Evolutionary conservation across 805 yeast genomes (phyloP).

Genomic region (Barnettozyma sucrosica): DNA sequence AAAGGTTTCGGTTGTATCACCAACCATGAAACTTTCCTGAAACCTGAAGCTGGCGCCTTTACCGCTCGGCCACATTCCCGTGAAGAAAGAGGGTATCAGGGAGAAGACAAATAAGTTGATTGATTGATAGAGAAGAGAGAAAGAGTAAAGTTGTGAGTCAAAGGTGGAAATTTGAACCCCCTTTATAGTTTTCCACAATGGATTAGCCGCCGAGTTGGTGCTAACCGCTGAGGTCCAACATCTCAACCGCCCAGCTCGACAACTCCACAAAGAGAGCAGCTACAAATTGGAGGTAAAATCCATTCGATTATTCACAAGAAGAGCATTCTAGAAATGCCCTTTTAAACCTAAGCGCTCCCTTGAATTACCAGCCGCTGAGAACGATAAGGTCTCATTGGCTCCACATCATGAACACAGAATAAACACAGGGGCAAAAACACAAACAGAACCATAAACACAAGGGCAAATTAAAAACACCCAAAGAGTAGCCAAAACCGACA

Average conservation of each 20-base stretch:
- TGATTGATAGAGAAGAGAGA: neutral
- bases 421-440: neutral
- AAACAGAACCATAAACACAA: neutral
- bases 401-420: neutral
- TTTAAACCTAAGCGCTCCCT: neutral
- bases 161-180: neutral
- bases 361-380: neutral
- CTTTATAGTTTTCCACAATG: neutral
- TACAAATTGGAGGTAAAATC: neutral
- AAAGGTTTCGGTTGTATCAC: neutral
- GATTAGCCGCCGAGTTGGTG: slow-evolving; percentile 1
- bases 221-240: neutral
- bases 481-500: neutral
- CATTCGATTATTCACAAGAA: neutral
- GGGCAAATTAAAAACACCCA: neutral
- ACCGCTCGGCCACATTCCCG: slow-evolving; percentile 25
- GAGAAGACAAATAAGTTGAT: neutral
- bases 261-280: neutral
- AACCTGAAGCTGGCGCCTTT: slow-evolving; percentile 24
- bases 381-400: neutral
- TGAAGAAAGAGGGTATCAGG: neutral
- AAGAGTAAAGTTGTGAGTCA: neutral
- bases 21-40: neutral
- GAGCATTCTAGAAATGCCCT: neutral
- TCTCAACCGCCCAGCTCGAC: neutral